A percentile compares a stretch with the other conserved stretches of the same genome.
phyloP scores from a whole-genome alignment of 257 asterid species.

The Nicotiana knightiana region DNA sequence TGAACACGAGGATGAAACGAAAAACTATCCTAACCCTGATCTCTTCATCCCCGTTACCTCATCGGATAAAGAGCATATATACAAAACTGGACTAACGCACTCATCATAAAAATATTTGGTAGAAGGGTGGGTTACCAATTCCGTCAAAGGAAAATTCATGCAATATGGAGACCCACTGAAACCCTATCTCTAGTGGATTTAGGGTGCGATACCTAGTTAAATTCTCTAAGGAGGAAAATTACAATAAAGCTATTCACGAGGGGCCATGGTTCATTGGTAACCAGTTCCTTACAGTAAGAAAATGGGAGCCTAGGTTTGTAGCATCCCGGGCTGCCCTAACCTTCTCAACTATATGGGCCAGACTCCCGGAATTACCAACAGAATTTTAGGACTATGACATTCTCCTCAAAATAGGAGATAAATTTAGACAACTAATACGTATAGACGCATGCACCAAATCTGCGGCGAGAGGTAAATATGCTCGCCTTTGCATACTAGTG shows the following conservation, averaged over 20 bases:
- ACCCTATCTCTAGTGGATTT: background rate
- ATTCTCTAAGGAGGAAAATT: background rate
- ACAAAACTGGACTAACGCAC: too few relatives aligned
- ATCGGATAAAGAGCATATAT: too few relatives aligned
- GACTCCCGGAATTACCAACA: background rate
- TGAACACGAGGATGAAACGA: too few relatives aligned
- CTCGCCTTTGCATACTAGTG: too few relatives aligned
- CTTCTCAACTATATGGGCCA: background rate
- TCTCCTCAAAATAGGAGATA: background rate
- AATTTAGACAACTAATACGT: too few relatives aligned
- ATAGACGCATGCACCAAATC: too few relatives aligned
- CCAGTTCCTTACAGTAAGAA: background rate
- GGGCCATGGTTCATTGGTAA: background rate
- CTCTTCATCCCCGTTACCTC: too few relatives aligned
- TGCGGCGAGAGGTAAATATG: too few relatives aligned
- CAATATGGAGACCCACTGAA: background rate
- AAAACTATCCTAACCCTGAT: too few relatives aligned
- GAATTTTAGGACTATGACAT: background rate
- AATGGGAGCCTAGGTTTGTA: background rate
- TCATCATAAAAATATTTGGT: too few relatives aligned
- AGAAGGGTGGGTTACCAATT: background rate
- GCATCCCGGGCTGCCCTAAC: background rate
- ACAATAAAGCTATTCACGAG: background rate
- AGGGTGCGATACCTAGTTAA: background rate
- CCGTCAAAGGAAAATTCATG: background rate